phyloP scores from a whole-genome alignment of 1,284 basidiomycete species.

The Tilletia setariae region DNA sequence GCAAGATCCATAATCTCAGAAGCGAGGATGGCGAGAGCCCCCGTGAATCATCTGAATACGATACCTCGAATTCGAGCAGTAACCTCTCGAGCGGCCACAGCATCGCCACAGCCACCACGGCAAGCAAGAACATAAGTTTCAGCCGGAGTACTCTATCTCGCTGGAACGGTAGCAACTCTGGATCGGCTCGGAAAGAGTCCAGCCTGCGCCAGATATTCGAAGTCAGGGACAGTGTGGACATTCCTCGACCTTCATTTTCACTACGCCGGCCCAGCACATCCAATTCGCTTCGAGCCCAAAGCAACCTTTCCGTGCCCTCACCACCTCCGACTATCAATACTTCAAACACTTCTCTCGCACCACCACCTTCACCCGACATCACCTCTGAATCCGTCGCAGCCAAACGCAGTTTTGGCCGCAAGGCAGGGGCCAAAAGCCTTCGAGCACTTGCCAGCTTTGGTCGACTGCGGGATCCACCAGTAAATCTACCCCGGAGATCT shows the following conservation, averaged over 20 bases:
- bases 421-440: constrained; percentile 8
- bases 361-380: not conserved
- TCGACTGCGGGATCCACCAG: not conserved
- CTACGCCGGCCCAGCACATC: not conserved
- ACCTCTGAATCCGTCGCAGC: not conserved
- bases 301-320: too few species aligned
- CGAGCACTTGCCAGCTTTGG: constrained; percentile 9
- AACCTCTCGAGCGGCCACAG: not conserved
- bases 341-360: not conserved
- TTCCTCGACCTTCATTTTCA: not conserved
- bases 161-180: constrained; percentile 6
- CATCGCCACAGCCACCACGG: too few species aligned
- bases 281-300: not conserved
- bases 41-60: constrained; percentile 8
- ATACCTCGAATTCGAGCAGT: not conserved
- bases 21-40: not conserved
- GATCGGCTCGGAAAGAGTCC: not conserved
- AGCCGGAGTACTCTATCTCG: constrained; percentile 1
- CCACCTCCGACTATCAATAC: too few species aligned
- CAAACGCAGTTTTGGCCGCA: constrained; percentile 7
- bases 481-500: not conserved
- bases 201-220: constrained; percentile 6
- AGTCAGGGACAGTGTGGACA: too few species aligned
- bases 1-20: not conserved
- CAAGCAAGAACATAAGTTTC: not conserved